Base-by-base conservation (phyloP, 2,329 filamentous ascomycete species). In the Trichoderma harzianum region DNA sequence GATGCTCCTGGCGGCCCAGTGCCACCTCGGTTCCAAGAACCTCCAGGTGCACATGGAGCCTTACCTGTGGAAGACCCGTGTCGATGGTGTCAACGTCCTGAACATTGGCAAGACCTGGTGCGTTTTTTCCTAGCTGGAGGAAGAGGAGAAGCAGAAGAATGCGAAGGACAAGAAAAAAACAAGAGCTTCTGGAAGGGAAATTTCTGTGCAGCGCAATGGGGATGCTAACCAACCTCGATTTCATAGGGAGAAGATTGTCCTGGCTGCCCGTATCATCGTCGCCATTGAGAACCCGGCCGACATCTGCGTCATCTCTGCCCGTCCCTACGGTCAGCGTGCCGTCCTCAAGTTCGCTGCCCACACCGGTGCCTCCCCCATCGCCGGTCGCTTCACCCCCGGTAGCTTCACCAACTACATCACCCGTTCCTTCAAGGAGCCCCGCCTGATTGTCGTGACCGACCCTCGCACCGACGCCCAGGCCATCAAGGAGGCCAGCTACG, bases 321-420 rank as follows among this genome's bases (percentile, higher is more conserved):
- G 96, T 91, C 96, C 96, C 84, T 99, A 98, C 87, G 96, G 96
- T 79, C 96, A 99, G 91, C 95, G 96, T 88, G 95, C 96, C 80
- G 97, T 99, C 83, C 93, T 99, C 85, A 99, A 99, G 92, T 99
- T 99, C 89, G 96, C 96, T 82, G 89, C 94, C 77, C 96, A 99
- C 92, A 99, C 96, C 78, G 96, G 96, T 84, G 95, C 97, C 82
- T 93, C 94, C 82, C 93, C 96, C 85, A 99, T 99, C 83, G 97
- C 96, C 82, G 96, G 96, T 88, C 96, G 96, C 85, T 99, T 99
- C 93, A 99, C 96, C 83, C 96, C 96, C 84, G 96, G 96, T 93
- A 97, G 95, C 87, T 99, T 99, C 92, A 99, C 96, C 90, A 99
- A 99, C 92, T 99, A 99, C 93, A 99, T 99, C 92, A 99, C 97